Percentiles rank a stretch among this genome's conserved stretches.
These are phyloP conservation scores for Nakazawaea sp. DNA, from an alignment of 805 yeast species.

Conservation along the genomic window DNA sequence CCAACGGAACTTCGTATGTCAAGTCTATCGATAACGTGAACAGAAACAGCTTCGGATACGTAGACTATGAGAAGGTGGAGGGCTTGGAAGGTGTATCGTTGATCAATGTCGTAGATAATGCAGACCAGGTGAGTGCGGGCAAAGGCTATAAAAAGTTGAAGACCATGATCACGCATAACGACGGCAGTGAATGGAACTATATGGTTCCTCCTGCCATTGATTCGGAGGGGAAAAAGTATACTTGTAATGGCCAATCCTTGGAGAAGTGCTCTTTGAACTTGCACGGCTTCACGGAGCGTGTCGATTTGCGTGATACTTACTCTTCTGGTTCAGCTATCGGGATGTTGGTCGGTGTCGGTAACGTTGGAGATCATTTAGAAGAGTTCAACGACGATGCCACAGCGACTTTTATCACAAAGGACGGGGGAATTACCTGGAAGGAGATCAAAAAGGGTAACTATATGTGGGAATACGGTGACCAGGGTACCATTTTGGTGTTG, in stretches of 20 bases:
- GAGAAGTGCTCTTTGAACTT: conserved; percentile 72
- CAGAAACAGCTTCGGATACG: conserved; percentile 66
- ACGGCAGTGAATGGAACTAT: conserved; percentile 83
- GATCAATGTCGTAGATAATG: conserved; percentile 61
- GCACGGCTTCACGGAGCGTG: conserved; percentile 87
- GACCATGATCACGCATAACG: conserved; percentile 77
- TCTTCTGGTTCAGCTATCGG: conserved; percentile 91
- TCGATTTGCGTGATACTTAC: conserved; percentile 75
- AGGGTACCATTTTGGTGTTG: conserved; percentile 78
- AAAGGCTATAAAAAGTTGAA: conserved; percentile 46
- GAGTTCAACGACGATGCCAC: conserved; percentile 33
- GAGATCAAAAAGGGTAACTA: conserved; percentile 67
- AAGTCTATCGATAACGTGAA: conserved; percentile 65
- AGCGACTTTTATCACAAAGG: conserved; percentile 73
- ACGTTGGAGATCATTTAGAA: conserved; percentile 62
- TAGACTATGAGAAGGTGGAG: conserved; percentile 81
- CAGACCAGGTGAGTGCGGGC: conserved; percentile 28
- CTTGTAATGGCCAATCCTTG: conserved; percentile 40
- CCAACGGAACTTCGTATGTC: conserved; percentile 84
- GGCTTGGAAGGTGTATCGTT: conserved; percentile 81
- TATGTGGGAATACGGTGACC: conserved; percentile 97
- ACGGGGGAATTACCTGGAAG: conserved; percentile 87
- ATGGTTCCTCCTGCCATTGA: conserved; percentile 65
- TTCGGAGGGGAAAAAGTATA: conserved; percentile 48
- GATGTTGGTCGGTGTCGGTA: conserved; percentile 86